phyloP scores from a whole-genome alignment of 108 stramenopile genomes.

The Nitzschia inconspicua region DNA sequence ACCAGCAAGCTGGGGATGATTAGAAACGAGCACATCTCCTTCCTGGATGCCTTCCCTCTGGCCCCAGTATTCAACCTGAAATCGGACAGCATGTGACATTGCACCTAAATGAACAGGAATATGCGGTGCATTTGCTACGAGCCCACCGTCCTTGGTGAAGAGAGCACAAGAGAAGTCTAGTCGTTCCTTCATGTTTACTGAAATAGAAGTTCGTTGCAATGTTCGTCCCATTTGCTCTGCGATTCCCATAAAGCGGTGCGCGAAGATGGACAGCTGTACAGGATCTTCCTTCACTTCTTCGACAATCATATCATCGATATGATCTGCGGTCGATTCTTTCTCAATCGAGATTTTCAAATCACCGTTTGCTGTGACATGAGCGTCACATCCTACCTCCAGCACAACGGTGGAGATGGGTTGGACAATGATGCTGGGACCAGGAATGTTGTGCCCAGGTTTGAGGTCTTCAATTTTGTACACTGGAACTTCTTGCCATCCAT shows the following conservation, averaged over 20 bases:
- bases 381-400: slow-evolving; percentile 88
- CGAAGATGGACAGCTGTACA: slow-evolving; percentile 89
- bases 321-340: slow-evolving; percentile 8
- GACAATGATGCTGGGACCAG: slow-evolving; percentile 93
- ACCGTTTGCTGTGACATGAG: slow-evolving; percentile 83
- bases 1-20: slow-evolving; percentile 98
- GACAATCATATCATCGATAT: background rate
- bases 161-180: slow-evolving; percentile 98
- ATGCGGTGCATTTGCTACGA: slow-evolving; percentile 99
- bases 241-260: slow-evolving; percentile 98
- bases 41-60: slow-evolving; percentile 78
- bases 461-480: slow-evolving; percentile 87
- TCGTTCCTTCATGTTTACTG: slow-evolving; percentile 99
- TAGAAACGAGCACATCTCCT: slow-evolving; percentile 96
- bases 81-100: slow-evolving; percentile 93
- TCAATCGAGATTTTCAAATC: slow-evolving; percentile 80
- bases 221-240: slow-evolving; percentile 99
- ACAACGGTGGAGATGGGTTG: slow-evolving; percentile 94
- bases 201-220: slow-evolving; percentile 90
- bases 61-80: slow-evolving; percentile 93
- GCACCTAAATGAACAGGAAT: slow-evolving; percentile 99
- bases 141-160: slow-evolving; percentile 90
- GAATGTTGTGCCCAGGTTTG: slow-evolving; percentile 69
- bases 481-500: slow-evolving; percentile 85
- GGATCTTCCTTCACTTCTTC: slow-evolving; percentile 76